A percentile compares a stretch with the other conserved stretches of the same genome.
phyloP scores from a whole-genome alignment of 176 grass and related monocot species.

The Aegilops longissima region DNA sequence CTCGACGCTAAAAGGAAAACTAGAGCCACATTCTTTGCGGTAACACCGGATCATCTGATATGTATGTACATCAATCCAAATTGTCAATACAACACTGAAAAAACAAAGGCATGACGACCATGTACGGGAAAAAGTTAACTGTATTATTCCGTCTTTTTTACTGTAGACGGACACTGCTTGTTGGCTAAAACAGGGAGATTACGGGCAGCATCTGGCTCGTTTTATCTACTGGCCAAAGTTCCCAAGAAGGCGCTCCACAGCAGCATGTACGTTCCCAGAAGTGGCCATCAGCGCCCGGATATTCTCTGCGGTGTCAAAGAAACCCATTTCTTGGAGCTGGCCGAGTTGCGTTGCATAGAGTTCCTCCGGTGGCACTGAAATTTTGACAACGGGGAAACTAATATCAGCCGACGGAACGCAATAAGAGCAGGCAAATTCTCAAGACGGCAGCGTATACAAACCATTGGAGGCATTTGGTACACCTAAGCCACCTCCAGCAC shows the following conservation, averaged over 20 bases:
- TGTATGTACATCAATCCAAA: slow-evolving; percentile 66
- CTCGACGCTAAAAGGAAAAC: neutral
- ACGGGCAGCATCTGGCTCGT: slow-evolving; percentile 7
- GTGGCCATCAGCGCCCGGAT: slow-evolving; percentile 81
- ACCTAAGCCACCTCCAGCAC: slow-evolving; percentile 68
- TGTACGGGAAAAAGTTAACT: slow-evolving; percentile 39
- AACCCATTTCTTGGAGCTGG: slow-evolving; percentile 97
- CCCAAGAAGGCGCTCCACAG: slow-evolving; percentile 86
- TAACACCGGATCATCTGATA: slow-evolving; percentile 30
- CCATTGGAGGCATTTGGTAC: slow-evolving; percentile 69
- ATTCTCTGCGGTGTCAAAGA: slow-evolving; percentile 83
- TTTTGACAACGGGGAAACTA: neutral
- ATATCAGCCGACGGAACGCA: neutral
- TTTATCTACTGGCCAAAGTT: slow-evolving; percentile 73
- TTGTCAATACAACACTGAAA: slow-evolving; percentile 41
- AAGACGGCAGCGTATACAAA: slow-evolving; percentile 29
- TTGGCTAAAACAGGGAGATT: slow-evolving; percentile 10
- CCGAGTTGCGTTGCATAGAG: slow-evolving; percentile 83
- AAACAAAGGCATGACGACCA: slow-evolving; percentile 35
- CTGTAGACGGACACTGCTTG: slow-evolving; percentile 22
- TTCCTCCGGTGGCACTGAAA: slow-evolving; percentile 87
- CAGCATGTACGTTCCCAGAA: slow-evolving; percentile 88
- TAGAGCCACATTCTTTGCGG: slow-evolving; percentile 33
- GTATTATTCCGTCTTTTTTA: slow-evolving; percentile 28
- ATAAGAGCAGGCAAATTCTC: neutral